Base-by-base conservation (phyloP, 2,329 filamentous ascomycete species). In the Arthrobotrys iridis region DNA sequence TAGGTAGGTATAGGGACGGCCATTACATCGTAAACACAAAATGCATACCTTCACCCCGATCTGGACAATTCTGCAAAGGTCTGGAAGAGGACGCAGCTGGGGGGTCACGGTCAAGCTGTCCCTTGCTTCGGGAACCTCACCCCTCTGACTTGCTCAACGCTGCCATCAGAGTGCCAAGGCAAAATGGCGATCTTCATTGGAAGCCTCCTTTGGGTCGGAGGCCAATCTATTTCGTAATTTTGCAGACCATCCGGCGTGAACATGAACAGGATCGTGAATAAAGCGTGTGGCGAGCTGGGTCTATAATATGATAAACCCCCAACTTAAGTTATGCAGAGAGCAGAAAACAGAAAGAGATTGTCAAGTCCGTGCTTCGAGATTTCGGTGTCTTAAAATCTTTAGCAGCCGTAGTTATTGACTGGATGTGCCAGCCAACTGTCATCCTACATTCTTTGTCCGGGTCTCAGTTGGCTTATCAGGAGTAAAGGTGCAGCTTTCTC, bases 371-470 rank as follows among this genome's bases (percentile, higher is more conserved):
- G 59, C 59, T 41, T 63, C 41, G 1, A 46, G 40, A 46, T 20
- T 64, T 20, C n/a, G n/a, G n/a, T n/a, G n/a, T n/a, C n/a, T n/a
- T n/a, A n/a, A n/a, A n/a, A n/a, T 58, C 28, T 30, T 45, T 35
- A 4, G 50, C 30, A 10, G 50, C 24, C 22, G 50, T 10, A 40
- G n/a, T 26, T 20, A 26, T 10, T 18, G 8, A 22, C 13, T 35
- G 48, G 20, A 55, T 59, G 65, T 62, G 65, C 65, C 65, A 52
- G 57, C 65, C 65, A 70, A 62, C 65, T 58, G 52, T 43, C 65
- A 67, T 37, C 26, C 65, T 58, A 40, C 55, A 62, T 68, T 52
- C 45, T 60, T 60, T 52, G 55, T 62, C 35, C n/a, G n/a, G 20
- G 60, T 55, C 60, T 45, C 45, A 15, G 37, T 64, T 40, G 43